These are phyloP conservation scores for Dacryopinax spathularia DNA, from an alignment of 768 basidiomycete genomes.

Conservation along the genomic window DNA sequence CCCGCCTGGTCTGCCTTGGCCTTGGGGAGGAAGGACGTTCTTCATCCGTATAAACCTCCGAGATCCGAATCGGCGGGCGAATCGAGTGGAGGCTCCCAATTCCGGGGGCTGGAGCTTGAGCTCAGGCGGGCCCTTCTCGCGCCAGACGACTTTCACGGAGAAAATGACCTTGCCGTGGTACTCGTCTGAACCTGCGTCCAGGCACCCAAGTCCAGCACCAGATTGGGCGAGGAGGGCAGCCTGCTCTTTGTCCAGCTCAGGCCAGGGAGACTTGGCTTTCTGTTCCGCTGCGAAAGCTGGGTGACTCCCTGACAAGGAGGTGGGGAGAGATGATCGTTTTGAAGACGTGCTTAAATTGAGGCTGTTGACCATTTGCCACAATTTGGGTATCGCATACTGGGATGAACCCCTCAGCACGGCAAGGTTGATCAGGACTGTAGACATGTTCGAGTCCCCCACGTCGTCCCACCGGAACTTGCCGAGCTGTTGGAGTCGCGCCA, in stretches of 20 bases:
- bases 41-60: slow-evolving; percentile 33
- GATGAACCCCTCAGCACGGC: background rate
- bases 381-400: too few species aligned
- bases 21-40: background rate
- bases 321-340: too few species aligned
- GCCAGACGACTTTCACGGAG: slow-evolving; percentile 26
- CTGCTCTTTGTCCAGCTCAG: slow-evolving; percentile 46
- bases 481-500: slow-evolving; percentile 31
- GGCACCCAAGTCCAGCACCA: slow-evolving; percentile 32
- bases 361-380: too few species aligned
- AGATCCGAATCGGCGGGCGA: slow-evolving; percentile 52
- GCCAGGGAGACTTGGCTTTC: slow-evolving; percentile 32
- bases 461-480: slow-evolving; percentile 21
- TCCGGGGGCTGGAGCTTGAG: slow-evolving; percentile 36
- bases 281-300: slow-evolving; percentile 8
- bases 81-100: slow-evolving; percentile 42
- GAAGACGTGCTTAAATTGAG: too few species aligned
- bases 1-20: background rate
- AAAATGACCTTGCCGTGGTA: slow-evolving; percentile 52
- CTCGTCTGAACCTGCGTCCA: slow-evolving; percentile 26
- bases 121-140: slow-evolving; percentile 18
- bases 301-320: too few species aligned
- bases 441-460: slow-evolving; percentile 22
- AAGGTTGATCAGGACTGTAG: slow-evolving; percentile 6
- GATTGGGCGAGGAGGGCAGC: slow-evolving; percentile 23